Percentiles rank a stretch among this genome's conserved stretches.
These are phyloP conservation scores for Fragilariopsis cylindrus DNA, from an alignment of 108 stramenopile species.

Conservation along the genomic window DNA sequence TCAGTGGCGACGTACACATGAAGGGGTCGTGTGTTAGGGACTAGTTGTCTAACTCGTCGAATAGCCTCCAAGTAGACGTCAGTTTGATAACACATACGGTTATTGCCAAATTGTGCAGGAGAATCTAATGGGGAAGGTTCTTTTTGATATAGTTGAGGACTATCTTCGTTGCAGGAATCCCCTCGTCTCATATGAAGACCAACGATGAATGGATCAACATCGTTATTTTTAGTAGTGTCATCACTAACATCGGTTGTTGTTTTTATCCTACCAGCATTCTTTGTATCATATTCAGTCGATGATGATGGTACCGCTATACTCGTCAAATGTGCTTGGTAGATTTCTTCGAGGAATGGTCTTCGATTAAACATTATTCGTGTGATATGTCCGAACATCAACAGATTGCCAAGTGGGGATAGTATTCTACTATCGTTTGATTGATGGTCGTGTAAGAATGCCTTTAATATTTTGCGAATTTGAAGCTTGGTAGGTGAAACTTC, in stretches of 20 bases:
- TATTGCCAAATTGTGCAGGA: constrained; percentile 2
- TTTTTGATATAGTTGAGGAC: constrained; percentile 5
- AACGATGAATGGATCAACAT: constrained; percentile 19
- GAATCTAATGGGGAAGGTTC: constrained; percentile 18
- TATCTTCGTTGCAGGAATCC: constrained; percentile 30
- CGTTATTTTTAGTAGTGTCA: neutral
- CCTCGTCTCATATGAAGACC: constrained; percentile 31
- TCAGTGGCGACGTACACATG: constrained; percentile 34
- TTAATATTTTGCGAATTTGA: neutral
- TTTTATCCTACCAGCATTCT: neutral
- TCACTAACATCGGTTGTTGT: neutral
- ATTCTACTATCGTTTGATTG: neutral
- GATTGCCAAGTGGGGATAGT: constrained; percentile 19
- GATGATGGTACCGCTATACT: neutral
- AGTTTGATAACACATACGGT: constrained; percentile 25
- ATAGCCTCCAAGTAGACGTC: constrained; percentile 22
- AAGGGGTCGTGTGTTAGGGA: neutral
- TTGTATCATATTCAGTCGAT: neutral
- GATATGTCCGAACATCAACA: constrained; percentile 27
- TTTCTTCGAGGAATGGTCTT: constrained; percentile 12
- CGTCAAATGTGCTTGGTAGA: constrained; percentile 10
- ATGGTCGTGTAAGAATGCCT: neutral
- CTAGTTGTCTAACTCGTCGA: constrained; percentile 12
- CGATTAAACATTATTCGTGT: constrained; percentile 22
- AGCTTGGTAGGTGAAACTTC: neutral